A percentile compares a stretch with the other conserved stretches of the same genome.
These are phyloP conservation scores for Colletotrichum nymphaeae DNA, from an alignment of 2,329 filamentous ascomycete species.

Conservation along the genomic window DNA sequence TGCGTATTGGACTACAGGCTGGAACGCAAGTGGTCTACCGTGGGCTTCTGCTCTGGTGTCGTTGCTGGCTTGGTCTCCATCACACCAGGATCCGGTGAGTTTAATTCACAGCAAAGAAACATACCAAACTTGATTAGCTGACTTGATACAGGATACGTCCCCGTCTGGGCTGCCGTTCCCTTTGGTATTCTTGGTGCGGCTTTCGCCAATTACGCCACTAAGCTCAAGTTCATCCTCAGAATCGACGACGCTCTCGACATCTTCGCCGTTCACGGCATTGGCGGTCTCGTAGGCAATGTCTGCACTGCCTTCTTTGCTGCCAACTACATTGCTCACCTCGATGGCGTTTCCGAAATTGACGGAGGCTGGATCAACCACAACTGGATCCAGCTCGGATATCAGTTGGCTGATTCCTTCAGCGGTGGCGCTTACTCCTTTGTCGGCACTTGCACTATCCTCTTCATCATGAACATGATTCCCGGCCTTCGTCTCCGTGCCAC, in stretches of 20 bases:
- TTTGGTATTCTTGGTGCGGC: conserved; percentile 81
- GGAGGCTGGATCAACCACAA: conserved; percentile 88
- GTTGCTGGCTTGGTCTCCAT: conserved; percentile 90
- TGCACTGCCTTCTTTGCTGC: conserved; percentile 86
- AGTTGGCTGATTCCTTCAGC: conserved; percentile 82
- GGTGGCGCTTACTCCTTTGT: conserved; percentile 84
- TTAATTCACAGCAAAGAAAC: too few relatives aligned
- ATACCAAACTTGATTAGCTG: neutral
- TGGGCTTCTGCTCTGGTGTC: conserved; percentile 92
- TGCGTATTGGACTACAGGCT: conserved; percentile 89
- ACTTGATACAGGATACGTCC: conserved; percentile 70
- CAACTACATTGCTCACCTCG: conserved; percentile 85
- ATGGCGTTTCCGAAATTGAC: conserved; percentile 73
- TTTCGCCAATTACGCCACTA: conserved; percentile 89
- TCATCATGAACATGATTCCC: conserved; percentile 82
- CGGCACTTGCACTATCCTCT: conserved; percentile 82
- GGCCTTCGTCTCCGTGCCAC: conserved; percentile 78
- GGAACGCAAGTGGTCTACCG: conserved; percentile 91
- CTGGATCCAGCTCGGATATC: conserved; percentile 86
- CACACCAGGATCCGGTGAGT: conserved; percentile 81
- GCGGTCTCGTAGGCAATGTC: conserved; percentile 83
- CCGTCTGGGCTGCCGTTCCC: conserved; percentile 84
- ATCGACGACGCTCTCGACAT: conserved; percentile 91
- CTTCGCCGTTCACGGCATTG: conserved; percentile 84
- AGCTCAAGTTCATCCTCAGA: conserved; percentile 85